Evolutionary conservation across 305 asterid genomes (phyloP).

Genomic region (Rubia occidens): DNA sequence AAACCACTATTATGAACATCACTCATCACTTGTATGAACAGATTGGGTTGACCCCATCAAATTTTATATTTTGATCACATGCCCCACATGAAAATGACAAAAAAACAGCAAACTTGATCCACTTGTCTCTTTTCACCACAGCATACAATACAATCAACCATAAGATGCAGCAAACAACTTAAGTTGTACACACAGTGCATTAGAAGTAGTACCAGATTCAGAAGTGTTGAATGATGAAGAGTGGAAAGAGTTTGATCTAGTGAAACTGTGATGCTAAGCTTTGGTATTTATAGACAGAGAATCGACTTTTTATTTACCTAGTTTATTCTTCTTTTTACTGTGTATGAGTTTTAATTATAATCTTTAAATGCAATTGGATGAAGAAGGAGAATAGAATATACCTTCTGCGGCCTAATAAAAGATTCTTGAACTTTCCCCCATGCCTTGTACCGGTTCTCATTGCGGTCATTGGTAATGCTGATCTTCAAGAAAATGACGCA

Average conservation of each 20-base stretch:
- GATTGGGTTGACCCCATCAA: conserved; percentile 13
- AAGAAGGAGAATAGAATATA: background rate
- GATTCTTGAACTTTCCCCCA: background rate
- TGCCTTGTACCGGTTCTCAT: background rate
- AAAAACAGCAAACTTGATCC: background rate
- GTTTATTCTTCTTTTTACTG: background rate
- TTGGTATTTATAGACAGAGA: conserved; percentile 14
- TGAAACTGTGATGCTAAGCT: background rate
- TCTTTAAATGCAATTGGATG: background rate
- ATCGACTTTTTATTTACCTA: background rate
- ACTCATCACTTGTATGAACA: conserved; percentile 13
- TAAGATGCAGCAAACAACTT: background rate
- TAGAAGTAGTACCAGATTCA: conserved; percentile 34
- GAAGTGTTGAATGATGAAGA: conserved; percentile 15
- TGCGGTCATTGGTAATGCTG: background rate
- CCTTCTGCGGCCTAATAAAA: conserved; percentile 11
- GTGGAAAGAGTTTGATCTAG: conserved; percentile 20
- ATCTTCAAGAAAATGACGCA: background rate
- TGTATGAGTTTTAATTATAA: background rate
- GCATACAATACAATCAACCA: background rate
- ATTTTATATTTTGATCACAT: conserved; percentile 8
- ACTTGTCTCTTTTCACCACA: background rate
- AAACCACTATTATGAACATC: conserved; percentile 11
- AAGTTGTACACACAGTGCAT: background rate
- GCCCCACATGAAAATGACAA: conserved; percentile 16